These are phyloP conservation scores for Thermochaetoides dissita DNA, from an alignment of 2,329 filamentous ascomycete species.

Conservation along the genomic window DNA sequence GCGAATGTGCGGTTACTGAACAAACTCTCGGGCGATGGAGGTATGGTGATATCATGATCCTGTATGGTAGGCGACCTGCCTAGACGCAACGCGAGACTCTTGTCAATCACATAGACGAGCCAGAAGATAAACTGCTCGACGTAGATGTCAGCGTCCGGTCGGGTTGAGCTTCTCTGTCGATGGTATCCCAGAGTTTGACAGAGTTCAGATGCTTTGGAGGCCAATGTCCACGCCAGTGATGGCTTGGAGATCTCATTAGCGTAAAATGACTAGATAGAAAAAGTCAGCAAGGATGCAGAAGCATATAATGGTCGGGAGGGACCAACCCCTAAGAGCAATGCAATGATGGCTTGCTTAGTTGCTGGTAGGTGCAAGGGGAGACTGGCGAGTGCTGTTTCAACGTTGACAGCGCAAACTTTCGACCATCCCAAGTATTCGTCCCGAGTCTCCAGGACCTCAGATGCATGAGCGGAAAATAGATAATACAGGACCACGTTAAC, in stretches of 20 bases:
- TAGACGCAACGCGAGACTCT: slow-evolving; percentile 41
- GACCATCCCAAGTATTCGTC: slow-evolving; percentile 21
- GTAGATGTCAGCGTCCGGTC: slow-evolving; percentile 20
- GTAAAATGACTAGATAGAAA: slow-evolving; percentile 35
- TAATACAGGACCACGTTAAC: slow-evolving; percentile 35
- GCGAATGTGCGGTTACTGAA: neutral
- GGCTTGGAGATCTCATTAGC: slow-evolving; percentile 48
- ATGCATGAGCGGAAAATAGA: slow-evolving; percentile 32
- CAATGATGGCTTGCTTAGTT: slow-evolving; percentile 38
- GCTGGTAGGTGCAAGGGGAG: slow-evolving; percentile 43
- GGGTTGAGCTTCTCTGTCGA: slow-evolving; percentile 21
- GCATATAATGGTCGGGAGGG: neutral
- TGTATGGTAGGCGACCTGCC: slow-evolving; percentile 45
- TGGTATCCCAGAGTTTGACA: slow-evolving; percentile 51
- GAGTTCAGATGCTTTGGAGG: slow-evolving; percentile 42
- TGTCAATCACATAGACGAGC: slow-evolving; percentile 41
- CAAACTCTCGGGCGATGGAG: slow-evolving; percentile 7
- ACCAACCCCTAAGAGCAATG: slow-evolving; percentile 41
- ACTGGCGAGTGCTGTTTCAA: slow-evolving; percentile 34
- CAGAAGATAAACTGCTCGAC: slow-evolving; percentile 25
- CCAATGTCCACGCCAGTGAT: slow-evolving; percentile 48
- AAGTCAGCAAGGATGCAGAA: neutral
- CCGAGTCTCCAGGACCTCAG: slow-evolving; percentile 18
- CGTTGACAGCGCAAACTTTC: slow-evolving; percentile 29
- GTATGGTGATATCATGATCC: slow-evolving; percentile 39